These are phyloP conservation scores for Monilinia fructicola DNA, from an alignment of 2,329 filamentous ascomycete species.

Conservation along the genomic window DNA sequence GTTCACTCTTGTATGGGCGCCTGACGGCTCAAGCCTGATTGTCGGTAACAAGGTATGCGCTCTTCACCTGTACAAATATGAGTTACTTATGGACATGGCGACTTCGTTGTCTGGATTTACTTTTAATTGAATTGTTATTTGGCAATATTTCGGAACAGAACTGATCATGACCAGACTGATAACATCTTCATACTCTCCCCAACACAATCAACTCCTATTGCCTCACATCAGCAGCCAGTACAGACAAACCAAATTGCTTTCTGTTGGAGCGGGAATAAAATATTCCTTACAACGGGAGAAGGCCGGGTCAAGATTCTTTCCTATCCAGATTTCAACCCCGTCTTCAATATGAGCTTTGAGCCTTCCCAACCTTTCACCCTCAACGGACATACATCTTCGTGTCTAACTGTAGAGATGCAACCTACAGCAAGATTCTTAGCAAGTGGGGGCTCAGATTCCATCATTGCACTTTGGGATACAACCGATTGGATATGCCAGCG, in stretches of 20 bases:
- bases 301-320: constrained; percentile 69
- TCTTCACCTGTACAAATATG: background rate
- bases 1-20: constrained; percentile 71
- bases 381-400: constrained; percentile 71
- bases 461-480: constrained; percentile 77
- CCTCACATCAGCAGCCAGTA: constrained; percentile 58
- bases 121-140: too few species aligned
- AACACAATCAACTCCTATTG: constrained; percentile 53
- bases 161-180: constrained; percentile 51
- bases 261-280: constrained; percentile 68
- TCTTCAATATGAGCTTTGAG: constrained; percentile 50
- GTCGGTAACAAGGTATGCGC: constrained; percentile 71
- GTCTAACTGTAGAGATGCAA: constrained; percentile 66
- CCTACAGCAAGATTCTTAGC: constrained; percentile 71
- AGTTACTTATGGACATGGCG: background rate
- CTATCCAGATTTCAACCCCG: constrained; percentile 62
- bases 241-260: constrained; percentile 74
- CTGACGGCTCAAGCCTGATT: constrained; percentile 66
- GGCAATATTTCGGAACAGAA: background rate
- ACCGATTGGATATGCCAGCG: constrained; percentile 73
- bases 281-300: constrained; percentile 70
- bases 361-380: constrained; percentile 56
- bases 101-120: background rate
- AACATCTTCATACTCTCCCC: constrained; percentile 63
- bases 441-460: constrained; percentile 71